A percentile compares a stretch with the other conserved stretches of the same genome.
Evolutionary conservation across 169 alveolate species (phyloP).

Genomic region (Plasmodium adleri): DNA sequence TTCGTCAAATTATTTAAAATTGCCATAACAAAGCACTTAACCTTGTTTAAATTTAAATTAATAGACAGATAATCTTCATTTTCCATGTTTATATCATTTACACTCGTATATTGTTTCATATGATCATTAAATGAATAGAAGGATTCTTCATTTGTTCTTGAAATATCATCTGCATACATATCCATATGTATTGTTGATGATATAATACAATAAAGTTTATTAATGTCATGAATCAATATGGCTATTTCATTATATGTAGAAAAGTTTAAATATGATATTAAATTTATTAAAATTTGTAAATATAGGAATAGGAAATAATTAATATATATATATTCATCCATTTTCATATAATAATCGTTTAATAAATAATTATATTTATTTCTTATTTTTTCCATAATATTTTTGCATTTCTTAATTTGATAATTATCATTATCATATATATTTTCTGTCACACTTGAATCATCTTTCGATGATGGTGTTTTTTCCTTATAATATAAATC

Average conservation of each 20-base stretch:
- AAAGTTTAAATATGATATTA: constrained; percentile 51
- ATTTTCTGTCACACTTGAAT: constrained; percentile 40
- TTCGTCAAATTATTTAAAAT: constrained; percentile 27
- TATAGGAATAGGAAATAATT: constrained; percentile 67
- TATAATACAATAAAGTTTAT: constrained; percentile 45
- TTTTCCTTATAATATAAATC: neutral
- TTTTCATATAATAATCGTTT: constrained; percentile 19
- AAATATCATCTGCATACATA: constrained; percentile 6
- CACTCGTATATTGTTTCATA: constrained; percentile 19
- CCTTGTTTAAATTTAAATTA: constrained; percentile 30
- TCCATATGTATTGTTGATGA: constrained; percentile 38
- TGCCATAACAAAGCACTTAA: constrained; percentile 65
- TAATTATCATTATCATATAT: neutral
- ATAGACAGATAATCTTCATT: constrained; percentile 11
- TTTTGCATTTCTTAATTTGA: neutral
- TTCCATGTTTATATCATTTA: constrained; percentile 26
- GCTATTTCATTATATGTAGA: constrained; percentile 73
- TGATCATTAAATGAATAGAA: constrained; percentile 24
- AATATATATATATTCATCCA: constrained; percentile 58
- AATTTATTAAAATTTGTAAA: constrained; percentile 46
- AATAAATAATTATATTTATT: constrained; percentile 50
- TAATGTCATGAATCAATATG: constrained; percentile 43
- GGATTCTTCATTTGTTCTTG: constrained; percentile 5
- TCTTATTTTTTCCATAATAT: constrained; percentile 26
- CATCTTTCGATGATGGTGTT: neutral